These are phyloP conservation scores for Aspergillus kassunensis DNA, from an alignment of 495 filamentous ascomycete species.

Conservation along the genomic window DNA sequence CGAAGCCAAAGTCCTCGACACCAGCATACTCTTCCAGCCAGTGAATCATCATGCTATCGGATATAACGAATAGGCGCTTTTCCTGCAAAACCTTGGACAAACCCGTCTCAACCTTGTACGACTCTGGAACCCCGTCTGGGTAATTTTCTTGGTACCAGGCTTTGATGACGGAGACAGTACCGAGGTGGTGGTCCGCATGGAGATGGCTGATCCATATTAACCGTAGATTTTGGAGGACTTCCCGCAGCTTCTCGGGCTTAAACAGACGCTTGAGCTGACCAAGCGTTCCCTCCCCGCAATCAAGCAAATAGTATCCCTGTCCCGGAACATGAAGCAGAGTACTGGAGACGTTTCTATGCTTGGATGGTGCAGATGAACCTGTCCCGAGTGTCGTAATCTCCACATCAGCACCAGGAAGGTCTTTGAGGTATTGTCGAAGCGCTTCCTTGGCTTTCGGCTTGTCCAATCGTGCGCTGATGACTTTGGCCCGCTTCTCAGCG, in stretches of 20 bases:
- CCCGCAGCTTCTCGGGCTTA: constrained; percentile 54
- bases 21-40: constrained; percentile 75
- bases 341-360: constrained; percentile 91
- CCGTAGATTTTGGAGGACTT: constrained; percentile 71
- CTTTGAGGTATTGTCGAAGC: constrained; percentile 38
- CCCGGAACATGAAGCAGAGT: constrained; percentile 83
- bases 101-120: constrained; percentile 24
- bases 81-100: constrained; percentile 36
- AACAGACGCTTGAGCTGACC: constrained; percentile 83
- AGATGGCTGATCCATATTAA: constrained; percentile 92
- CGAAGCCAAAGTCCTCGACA: constrained; percentile 73
- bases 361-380: constrained; percentile 81
- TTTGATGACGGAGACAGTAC: constrained; percentile 69
- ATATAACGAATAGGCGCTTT: constrained; percentile 56
- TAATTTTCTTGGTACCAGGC: constrained; percentile 65
- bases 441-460: constrained; percentile 26
- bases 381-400: constrained; percentile 88
- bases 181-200: constrained; percentile 95
- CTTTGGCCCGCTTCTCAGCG: constrained; percentile 35
- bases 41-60: constrained; percentile 58
- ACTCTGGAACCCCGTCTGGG: constrained; percentile 19
- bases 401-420: constrained; percentile 64
- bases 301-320: constrained; percentile 77
- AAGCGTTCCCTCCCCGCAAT: constrained; percentile 89
- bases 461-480: constrained; percentile 24